Conservation (phyloP, 148 eudicot species). For the Vaccinium corymbosum region DNA sequence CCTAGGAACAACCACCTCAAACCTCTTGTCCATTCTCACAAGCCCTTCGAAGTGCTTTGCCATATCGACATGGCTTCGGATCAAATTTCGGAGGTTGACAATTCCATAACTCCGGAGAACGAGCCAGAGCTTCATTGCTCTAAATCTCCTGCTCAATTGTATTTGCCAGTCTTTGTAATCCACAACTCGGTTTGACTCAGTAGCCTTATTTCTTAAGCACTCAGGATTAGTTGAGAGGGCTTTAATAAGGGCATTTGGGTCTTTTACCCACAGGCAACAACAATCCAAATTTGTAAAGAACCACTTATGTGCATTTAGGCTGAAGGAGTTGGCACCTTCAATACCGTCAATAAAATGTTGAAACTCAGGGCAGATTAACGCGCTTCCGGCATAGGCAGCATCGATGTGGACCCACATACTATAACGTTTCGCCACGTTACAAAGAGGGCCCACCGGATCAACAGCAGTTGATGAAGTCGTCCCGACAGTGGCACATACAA, state of each 20-base stretch:
- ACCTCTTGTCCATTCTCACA: neutral
- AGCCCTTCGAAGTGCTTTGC: neutral
- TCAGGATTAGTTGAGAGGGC: neutral
- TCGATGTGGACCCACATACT: neutral
- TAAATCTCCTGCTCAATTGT: no score
- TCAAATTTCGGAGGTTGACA: no score
- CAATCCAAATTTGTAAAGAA: neutral
- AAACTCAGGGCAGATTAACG: neutral
- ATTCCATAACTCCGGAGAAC: no score
- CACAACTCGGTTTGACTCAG: neutral
- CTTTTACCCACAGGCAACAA: neutral
- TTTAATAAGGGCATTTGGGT: neutral
- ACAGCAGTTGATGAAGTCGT: neutral
- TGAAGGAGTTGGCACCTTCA: neutral
- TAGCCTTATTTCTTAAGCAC: neutral
- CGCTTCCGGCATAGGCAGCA: neutral
- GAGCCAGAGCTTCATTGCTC: no score
- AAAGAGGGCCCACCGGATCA: neutral
- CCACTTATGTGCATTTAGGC: neutral
- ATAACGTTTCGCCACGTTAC: neutral
- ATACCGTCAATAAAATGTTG: neutral
- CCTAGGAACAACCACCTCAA: neutral
- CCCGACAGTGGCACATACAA: neutral
- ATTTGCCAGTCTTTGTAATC: neutral
- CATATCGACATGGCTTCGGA: neutral